phyloP scores from a whole-genome alignment of 2,329 filamentous ascomycete species.

The Pseudogymnoascus sp. region DNA sequence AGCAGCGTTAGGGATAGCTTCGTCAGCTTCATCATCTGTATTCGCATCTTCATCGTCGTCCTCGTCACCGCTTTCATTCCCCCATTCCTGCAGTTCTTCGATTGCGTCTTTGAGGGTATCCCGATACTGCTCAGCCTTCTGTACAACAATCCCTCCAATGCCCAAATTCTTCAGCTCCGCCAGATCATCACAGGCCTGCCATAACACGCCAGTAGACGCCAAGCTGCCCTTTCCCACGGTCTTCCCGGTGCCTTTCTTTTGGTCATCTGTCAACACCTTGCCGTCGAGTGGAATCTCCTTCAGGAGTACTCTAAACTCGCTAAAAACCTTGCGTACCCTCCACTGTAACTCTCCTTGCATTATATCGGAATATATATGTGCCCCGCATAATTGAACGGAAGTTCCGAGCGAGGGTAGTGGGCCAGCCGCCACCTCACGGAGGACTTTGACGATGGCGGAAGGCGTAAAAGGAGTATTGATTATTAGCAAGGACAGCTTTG shows the following conservation, averaged over 20 bases:
- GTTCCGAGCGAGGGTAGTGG: conserved; percentile 70
- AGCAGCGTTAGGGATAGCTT: conserved; percentile 28
- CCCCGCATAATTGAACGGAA: conserved; percentile 58
- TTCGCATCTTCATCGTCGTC: conserved; percentile 45
- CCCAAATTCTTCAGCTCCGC: conserved; percentile 58
- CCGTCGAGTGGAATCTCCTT: conserved; percentile 53
- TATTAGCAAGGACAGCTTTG: conserved; percentile 79
- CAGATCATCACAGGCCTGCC: conserved; percentile 75
- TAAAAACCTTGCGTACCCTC: conserved; percentile 52
- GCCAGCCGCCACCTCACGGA: conserved; percentile 64
- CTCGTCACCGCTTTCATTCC: conserved; percentile 60
- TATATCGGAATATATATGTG: conserved; percentile 53
- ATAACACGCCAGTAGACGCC: conserved; percentile 67
- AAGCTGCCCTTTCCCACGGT: conserved; percentile 44
- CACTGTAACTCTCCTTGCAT: conserved; percentile 58
- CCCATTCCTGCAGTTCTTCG: conserved; percentile 83
- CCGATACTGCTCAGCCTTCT: conserved; percentile 65
- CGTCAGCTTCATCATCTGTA: conserved; percentile 32
- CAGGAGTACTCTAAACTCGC: conserved; percentile 56
- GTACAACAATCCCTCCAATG: conserved; percentile 61
- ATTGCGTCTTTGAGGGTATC: conserved; percentile 76
- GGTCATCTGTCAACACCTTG: conserved; percentile 40
- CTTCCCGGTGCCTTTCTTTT: conserved; percentile 37
- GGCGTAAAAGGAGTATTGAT: conserved; percentile 84
- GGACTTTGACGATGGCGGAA: conserved; percentile 61